A percentile compares a stretch with the other conserved stretches of the same genome.
Conservation (phyloP, 495 filamentous ascomycete genomes). For the Aspergillus indologenus region DNA sequence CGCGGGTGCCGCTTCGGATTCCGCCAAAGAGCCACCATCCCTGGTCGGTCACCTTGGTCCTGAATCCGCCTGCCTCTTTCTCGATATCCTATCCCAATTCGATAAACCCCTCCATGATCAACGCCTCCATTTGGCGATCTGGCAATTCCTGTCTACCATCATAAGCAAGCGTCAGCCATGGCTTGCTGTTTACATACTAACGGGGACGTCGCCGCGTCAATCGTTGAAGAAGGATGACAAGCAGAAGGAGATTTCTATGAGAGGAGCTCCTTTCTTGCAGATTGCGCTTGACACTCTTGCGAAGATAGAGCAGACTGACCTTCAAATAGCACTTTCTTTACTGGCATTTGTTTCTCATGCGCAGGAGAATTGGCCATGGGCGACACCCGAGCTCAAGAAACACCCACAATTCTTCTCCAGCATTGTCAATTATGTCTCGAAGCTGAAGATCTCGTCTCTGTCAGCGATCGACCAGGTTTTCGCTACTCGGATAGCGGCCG, state of each 20-base stretch:
- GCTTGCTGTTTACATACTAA: slow-evolving; percentile 89
- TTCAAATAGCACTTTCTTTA: slow-evolving; percentile 63
- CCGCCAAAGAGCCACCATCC: slow-evolving; percentile 73
- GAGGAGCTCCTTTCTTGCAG: slow-evolving; percentile 63
- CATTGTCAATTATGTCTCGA: slow-evolving; percentile 66
- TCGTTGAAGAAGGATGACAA: slow-evolving; percentile 55
- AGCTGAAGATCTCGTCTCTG: slow-evolving; percentile 50
- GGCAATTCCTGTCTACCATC: slow-evolving; percentile 83
- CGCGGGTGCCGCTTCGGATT: slow-evolving; percentile 56
- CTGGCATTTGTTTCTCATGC: slow-evolving; percentile 81
- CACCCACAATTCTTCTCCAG: slow-evolving; percentile 68
- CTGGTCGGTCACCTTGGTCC: slow-evolving; percentile 83
- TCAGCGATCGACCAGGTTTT: slow-evolving; percentile 44
- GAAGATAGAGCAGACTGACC: slow-evolving; percentile 59
- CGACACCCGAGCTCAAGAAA: slow-evolving; percentile 69
- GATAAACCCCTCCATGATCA: slow-evolving; percentile 68
- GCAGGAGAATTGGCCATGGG: slow-evolving; percentile 92
- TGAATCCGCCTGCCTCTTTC: slow-evolving; percentile 76
- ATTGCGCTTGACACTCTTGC: slow-evolving; percentile 73
- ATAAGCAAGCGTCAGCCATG: slow-evolving; percentile 91
- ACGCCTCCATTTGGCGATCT: slow-evolving; percentile 62
- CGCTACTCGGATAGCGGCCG: slow-evolving; percentile 71
- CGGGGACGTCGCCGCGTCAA: slow-evolving; percentile 76
- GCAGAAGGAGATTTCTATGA: slow-evolving; percentile 34
- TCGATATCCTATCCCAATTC: slow-evolving; percentile 72